A percentile compares a stretch with the other conserved stretches of the same genome.
Conservation (phyloP, 1,284 basidiomycete species). For the Schizophyllum commune region DNA sequence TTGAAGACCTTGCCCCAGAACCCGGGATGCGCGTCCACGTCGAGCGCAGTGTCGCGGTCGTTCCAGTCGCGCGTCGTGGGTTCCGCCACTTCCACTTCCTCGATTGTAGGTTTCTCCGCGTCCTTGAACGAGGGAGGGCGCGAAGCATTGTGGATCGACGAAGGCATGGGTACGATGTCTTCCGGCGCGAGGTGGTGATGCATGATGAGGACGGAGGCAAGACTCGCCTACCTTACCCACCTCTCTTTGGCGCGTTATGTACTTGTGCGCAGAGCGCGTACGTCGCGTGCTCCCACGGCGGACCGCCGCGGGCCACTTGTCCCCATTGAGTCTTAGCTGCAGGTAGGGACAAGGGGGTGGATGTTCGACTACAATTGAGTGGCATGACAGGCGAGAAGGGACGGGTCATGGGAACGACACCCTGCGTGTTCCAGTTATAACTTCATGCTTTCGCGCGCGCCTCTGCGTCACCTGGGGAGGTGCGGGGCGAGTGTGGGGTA, state of each 20-base stretch:
- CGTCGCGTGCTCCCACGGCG: neutral
- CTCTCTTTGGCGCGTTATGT: neutral
- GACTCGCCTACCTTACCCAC: neutral
- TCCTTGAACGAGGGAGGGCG: neutral
- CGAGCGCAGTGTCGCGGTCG: conserved; percentile 5
- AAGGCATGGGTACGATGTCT: neutral
- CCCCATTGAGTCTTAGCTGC: neutral
- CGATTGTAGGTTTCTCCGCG: conserved; percentile 3
- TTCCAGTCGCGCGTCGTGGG: conserved; percentile 8
- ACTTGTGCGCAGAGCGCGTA: neutral
- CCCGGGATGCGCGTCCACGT: conserved; percentile 10
- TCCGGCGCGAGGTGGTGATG: neutral
- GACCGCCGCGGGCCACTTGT: neutral
- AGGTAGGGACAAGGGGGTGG: neutral
- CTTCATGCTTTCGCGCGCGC: too few species aligned
- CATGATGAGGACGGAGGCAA: neutral
- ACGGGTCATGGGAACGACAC: neutral
- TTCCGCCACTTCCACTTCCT: conserved; percentile 2
- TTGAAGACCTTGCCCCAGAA: conserved; percentile 21
- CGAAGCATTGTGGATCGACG: neutral
- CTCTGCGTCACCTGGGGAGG: neutral
- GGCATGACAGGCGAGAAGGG: neutral
- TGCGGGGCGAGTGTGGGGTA: neutral
- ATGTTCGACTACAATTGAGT: neutral
- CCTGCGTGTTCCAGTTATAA: neutral